Evolutionary conservation across 2,329 filamentous ascomycete species (phyloP).

Genomic region (Ascomycota sp.): DNA sequence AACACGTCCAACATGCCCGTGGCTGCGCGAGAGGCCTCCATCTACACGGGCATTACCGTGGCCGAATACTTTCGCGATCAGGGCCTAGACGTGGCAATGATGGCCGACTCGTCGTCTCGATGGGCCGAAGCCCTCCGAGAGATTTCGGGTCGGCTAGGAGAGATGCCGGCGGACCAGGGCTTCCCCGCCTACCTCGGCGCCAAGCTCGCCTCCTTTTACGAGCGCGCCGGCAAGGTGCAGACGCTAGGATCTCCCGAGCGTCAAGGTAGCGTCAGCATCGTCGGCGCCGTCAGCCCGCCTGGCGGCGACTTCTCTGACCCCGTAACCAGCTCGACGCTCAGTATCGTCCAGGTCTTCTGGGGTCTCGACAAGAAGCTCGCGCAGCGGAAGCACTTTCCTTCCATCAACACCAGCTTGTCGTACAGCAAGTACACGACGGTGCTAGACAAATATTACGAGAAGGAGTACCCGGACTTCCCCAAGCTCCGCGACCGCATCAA

Average conservation of each 20-base stretch:
- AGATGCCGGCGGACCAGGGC: slow-evolving; percentile 99
- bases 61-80: slow-evolving; percentile 95
- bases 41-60: slow-evolving; percentile 89
- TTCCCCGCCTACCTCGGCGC: slow-evolving; percentile 94
- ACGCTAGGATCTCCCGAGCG: slow-evolving; percentile 75
- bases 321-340: slow-evolving; percentile 76
- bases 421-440: slow-evolving; percentile 90
- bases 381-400: slow-evolving; percentile 96
- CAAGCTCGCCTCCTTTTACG: slow-evolving; percentile 97
- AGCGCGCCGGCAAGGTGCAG: slow-evolving; percentile 75
- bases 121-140: slow-evolving; percentile 98
- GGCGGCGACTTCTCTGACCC: slow-evolving; percentile 98
- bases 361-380: slow-evolving; percentile 98
- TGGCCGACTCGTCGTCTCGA: slow-evolving; percentile 93
- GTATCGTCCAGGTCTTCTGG: slow-evolving; percentile 99
- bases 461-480: slow-evolving; percentile 84
- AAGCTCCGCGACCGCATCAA: slow-evolving; percentile 78
- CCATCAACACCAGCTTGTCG: slow-evolving; percentile 80
- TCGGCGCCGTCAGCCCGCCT: slow-evolving; percentile 87
- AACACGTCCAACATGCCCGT: slow-evolving; percentile 99
- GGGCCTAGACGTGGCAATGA: slow-evolving; percentile 96
- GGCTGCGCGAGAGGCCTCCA: slow-evolving; percentile 90
- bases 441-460: slow-evolving; percentile 83
- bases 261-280: slow-evolving; percentile 83
- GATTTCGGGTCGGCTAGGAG: slow-evolving; percentile 90